phyloP scores from a whole-genome alignment of 176 grass and related monocot genomes.

The Avena insularis region DNA sequence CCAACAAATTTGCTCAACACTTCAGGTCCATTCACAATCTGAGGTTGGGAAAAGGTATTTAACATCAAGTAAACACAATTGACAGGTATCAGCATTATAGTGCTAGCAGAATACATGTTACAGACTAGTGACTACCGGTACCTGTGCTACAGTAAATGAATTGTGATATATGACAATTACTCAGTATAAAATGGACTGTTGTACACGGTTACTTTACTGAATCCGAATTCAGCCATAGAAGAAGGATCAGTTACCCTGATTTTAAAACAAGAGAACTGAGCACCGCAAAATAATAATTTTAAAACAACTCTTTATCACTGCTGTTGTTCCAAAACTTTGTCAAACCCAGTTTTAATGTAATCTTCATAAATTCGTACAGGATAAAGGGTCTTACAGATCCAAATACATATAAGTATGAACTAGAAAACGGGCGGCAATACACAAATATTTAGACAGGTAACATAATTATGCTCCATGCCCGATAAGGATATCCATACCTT shows the following conservation, averaged over 20 bases:
- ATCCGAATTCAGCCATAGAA: too few relatives aligned
- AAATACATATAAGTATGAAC: slow-evolving; percentile 24
- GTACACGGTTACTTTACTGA: slow-evolving; percentile 7
- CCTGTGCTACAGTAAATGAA: slow-evolving; percentile 23
- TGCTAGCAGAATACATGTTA: slow-evolving; percentile 25
- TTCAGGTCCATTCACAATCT: slow-evolving; percentile 92
- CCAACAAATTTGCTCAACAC: slow-evolving; percentile 97
- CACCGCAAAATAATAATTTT: background rate
- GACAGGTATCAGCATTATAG: slow-evolving; percentile 23
- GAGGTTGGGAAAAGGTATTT: slow-evolving; percentile 19
- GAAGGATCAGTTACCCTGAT: background rate
- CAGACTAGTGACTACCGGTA: background rate
- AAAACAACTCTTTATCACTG: background rate
- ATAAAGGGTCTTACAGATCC: slow-evolving; percentile 19
- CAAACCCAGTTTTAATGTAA: slow-evolving; percentile 1
- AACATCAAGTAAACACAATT: slow-evolving; percentile 12
- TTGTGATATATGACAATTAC: background rate
- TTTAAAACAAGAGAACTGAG: slow-evolving; percentile 28
- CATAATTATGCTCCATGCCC: slow-evolving; percentile 24
- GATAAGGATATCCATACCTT: slow-evolving; percentile 66
- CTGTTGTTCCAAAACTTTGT: background rate
- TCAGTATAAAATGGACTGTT: slow-evolving; percentile 14
- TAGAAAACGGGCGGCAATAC: background rate
- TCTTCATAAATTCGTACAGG: background rate
- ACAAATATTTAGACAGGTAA: slow-evolving; percentile 26